Percentiles rank a stretch among this genome's conserved stretches.
These are phyloP conservation scores for Phytophthora hibernalis DNA, from an alignment of 352 stramenopile genomes.

Conservation along the genomic window DNA sequence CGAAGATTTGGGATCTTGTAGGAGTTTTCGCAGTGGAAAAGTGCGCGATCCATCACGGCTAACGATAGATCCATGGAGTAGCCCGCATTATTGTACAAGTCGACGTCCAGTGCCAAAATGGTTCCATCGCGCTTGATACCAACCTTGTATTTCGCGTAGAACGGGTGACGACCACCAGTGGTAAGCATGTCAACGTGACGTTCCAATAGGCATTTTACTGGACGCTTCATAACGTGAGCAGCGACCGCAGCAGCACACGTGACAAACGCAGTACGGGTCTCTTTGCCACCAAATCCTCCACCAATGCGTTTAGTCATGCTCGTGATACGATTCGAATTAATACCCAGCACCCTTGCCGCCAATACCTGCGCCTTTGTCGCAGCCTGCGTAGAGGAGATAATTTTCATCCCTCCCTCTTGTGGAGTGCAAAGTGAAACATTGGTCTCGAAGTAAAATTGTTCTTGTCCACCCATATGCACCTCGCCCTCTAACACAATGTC, in stretches of 20 bases:
- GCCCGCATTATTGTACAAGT: conserved; percentile 96
- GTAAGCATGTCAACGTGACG: conserved; percentile 96
- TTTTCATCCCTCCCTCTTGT: conserved; percentile 90
- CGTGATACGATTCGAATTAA: conserved; percentile 92
- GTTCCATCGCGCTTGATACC: conserved; percentile 85
- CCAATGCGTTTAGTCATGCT: conserved; percentile 95
- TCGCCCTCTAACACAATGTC: conserved; percentile 88
- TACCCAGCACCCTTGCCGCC: conserved; percentile 91
- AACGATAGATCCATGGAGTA: conserved; percentile 95
- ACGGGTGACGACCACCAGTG: conserved; percentile 93
- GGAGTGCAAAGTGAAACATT: conserved; percentile 86
- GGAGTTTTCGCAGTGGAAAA: conserved; percentile 96
- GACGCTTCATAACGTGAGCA: conserved; percentile 86
- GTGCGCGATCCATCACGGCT: conserved; percentile 94
- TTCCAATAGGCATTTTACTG: conserved; percentile 93
- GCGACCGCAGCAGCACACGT: conserved; percentile 92
- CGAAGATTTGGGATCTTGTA: conserved; percentile 95
- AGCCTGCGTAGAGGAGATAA: conserved; percentile 95
- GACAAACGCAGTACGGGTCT: conserved; percentile 93
- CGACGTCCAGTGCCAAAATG: conserved; percentile 90
- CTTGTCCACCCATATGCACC: conserved; percentile 92
- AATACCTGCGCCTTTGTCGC: conserved; percentile 93
- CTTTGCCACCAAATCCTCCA: conserved; percentile 97
- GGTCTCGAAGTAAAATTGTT: conserved; percentile 97
- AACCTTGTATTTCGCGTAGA: conserved; percentile 94